A percentile compares a stretch with the other conserved stretches of the same genome.
phyloP scores from a whole-genome alignment of 2,329 filamentous ascomycete genomes.

The Tolypocladium amazonense region DNA sequence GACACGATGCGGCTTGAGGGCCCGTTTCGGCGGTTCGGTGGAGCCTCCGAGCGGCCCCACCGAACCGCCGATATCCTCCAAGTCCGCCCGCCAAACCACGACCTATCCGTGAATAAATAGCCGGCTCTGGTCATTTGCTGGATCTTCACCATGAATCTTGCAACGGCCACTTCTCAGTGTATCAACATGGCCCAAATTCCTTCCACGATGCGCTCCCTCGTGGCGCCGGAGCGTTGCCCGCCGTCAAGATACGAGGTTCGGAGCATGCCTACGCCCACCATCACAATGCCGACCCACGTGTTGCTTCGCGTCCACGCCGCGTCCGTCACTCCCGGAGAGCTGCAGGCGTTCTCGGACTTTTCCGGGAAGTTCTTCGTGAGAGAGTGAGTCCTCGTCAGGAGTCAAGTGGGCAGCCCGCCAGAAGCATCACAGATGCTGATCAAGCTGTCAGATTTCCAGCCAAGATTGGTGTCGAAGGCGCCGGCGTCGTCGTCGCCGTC shows the following conservation, averaged over 20 bases:
- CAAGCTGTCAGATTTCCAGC: constrained; percentile 8
- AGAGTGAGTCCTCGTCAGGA: constrained; percentile 12
- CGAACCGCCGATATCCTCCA: constrained; percentile 1
- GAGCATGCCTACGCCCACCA: constrained; percentile 32
- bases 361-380: constrained; percentile 12
- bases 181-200: constrained; percentile 19
- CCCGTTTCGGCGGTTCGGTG: background rate
- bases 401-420: background rate
- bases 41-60: constrained; percentile 4
- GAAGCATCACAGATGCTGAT: background rate
- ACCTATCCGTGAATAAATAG: background rate
- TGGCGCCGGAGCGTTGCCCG: constrained; percentile 25
- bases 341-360: constrained; percentile 16
- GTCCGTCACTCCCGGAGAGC: constrained; percentile 24
- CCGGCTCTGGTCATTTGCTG: background rate
- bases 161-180: background rate
- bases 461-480: constrained; percentile 17
- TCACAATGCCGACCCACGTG: constrained; percentile 30
- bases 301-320: constrained; percentile 29
- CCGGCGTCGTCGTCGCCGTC: constrained; percentile 20
- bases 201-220: constrained; percentile 32
- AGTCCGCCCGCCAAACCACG: background rate
- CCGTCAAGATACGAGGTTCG: constrained; percentile 27
- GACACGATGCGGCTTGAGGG: background rate
- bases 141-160: no score